phyloP scores from a whole-genome alignment of 495 filamentous ascomycete species.

The Penicillium lividum region DNA sequence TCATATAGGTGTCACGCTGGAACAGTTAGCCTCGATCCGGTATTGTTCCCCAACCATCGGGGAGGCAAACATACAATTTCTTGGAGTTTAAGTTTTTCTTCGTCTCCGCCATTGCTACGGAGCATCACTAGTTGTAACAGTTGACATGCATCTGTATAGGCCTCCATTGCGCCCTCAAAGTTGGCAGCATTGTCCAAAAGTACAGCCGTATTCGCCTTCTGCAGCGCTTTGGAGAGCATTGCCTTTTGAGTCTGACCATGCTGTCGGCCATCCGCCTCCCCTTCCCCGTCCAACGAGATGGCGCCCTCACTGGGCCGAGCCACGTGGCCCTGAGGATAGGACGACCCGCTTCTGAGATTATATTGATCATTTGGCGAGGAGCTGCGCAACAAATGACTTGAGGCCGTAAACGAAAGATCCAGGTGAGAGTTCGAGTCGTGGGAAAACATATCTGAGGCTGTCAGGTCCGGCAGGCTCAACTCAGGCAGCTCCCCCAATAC shows the following conservation, averaged over 20 bases:
- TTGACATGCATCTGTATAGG: constrained; percentile 85
- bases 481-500: constrained; percentile 21
- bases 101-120: constrained; percentile 75
- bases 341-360: constrained; percentile 4
- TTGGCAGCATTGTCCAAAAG: constrained; percentile 93
- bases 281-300: constrained; percentile 25
- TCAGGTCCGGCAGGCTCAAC: constrained; percentile 24
- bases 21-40: constrained; percentile 19
- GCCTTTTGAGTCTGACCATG: constrained; percentile 71
- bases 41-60: not conserved
- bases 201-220: constrained; percentile 94
- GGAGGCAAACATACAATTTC: constrained; percentile 72
- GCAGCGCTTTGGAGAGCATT: constrained; percentile 88
- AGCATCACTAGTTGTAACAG: constrained; percentile 85
- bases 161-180: constrained; percentile 86
- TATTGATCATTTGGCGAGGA: constrained; percentile 18
- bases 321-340: constrained; percentile 4
- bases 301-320: constrained; percentile 30
- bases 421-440: constrained; percentile 21
- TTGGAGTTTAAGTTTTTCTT: constrained; percentile 80
- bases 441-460: constrained; percentile 25
- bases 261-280: constrained; percentile 35
- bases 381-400: constrained; percentile 22
- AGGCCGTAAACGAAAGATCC: constrained; percentile 30
- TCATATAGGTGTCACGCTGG: constrained; percentile 85